Evolutionary conservation across 176 grass and related monocot species (phyloP).

Genomic region (Canna indica): DNA sequence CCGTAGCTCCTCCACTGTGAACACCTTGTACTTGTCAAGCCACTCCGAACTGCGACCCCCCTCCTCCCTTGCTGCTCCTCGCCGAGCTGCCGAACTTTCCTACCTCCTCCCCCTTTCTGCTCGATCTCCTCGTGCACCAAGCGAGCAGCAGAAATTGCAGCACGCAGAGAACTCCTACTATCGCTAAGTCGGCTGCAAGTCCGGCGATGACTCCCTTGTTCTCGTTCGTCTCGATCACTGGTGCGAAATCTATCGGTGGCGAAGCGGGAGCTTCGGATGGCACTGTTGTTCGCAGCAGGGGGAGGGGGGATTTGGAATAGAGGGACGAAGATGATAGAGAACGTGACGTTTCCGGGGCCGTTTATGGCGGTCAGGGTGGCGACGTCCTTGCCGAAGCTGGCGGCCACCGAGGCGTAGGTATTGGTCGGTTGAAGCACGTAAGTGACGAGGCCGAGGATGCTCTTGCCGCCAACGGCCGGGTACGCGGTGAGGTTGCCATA

Average conservation of each 20-base stretch:
- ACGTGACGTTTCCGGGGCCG: slow-evolving; percentile 37
- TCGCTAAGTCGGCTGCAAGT: slow-evolving; percentile 43
- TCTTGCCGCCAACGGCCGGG: slow-evolving; percentile 23
- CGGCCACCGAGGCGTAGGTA: slow-evolving; percentile 58
- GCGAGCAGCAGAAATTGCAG: slow-evolving; percentile 42
- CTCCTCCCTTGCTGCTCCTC: slow-evolving; percentile 17
- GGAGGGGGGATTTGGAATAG: slow-evolving; percentile 46
- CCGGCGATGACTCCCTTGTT: slow-evolving; percentile 47
- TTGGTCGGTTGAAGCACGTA: slow-evolving; percentile 79
- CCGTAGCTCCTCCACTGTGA: slow-evolving; percentile 64
- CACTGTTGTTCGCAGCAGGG: slow-evolving; percentile 32
- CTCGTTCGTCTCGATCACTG: slow-evolving; percentile 23
- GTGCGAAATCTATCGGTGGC: slow-evolving; percentile 16
- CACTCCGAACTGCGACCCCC: slow-evolving; percentile 66
- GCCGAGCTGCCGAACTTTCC: slow-evolving; percentile 19
- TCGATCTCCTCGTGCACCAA: slow-evolving; percentile 41
- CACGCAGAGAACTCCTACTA: slow-evolving; percentile 41
- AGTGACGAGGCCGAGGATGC: too few relatives aligned
- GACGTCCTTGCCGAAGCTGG: slow-evolving; percentile 45
- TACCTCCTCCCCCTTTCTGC: slow-evolving; percentile 17
- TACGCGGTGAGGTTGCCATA: slow-evolving; percentile 56
- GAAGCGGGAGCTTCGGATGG: slow-evolving; percentile 19
- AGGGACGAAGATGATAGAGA: slow-evolving; percentile 50
- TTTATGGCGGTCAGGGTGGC: too few relatives aligned
- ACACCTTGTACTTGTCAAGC: slow-evolving; percentile 94